Percentiles rank a stretch among this genome's conserved stretches.
phyloP scores from a whole-genome alignment of 208 protist species.

The Acanthamoeba triangularis region DNA sequence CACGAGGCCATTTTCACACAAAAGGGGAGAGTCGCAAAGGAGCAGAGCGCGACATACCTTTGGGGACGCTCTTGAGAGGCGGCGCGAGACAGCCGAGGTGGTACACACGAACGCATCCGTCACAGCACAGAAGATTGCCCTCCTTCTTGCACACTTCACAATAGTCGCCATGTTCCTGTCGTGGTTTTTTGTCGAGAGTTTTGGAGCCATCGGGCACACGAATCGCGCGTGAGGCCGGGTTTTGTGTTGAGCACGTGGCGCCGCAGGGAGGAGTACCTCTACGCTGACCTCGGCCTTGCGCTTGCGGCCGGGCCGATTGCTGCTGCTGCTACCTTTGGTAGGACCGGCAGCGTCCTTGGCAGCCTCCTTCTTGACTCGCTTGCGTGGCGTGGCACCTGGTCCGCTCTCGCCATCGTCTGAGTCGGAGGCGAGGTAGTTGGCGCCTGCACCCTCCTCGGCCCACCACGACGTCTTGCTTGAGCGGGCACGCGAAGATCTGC shows the following conservation, averaged over 20 bases:
- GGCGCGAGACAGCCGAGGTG: constrained; percentile 45
- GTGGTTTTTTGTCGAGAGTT: too few species aligned
- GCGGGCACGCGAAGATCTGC: not conserved
- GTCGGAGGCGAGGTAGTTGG: not conserved
- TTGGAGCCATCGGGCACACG: not conserved
- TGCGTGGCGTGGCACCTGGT: not conserved
- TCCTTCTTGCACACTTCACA: constrained; percentile 58
- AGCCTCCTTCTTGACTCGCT: not conserved
- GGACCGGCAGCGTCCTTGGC: not conserved
- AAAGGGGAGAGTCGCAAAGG: not conserved
- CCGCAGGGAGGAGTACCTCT: not conserved
- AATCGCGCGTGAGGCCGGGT: too few species aligned
- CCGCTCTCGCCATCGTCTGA: not conserved
- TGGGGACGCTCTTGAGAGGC: constrained; percentile 61
- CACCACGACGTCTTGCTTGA: not conserved
- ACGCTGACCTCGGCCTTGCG: not conserved
- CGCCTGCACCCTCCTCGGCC: not conserved
- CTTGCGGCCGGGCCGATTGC: not conserved
- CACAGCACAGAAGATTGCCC: constrained; percentile 68
- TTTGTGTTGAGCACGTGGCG: not conserved
- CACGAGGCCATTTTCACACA: not conserved
- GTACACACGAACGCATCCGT: constrained; percentile 38
- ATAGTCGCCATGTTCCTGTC: constrained; percentile 43
- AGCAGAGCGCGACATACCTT: not conserved
- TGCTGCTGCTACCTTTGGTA: not conserved